Conservation (phyloP, 202 grass and related monocot species). For the Musa balbisiana region DNA sequence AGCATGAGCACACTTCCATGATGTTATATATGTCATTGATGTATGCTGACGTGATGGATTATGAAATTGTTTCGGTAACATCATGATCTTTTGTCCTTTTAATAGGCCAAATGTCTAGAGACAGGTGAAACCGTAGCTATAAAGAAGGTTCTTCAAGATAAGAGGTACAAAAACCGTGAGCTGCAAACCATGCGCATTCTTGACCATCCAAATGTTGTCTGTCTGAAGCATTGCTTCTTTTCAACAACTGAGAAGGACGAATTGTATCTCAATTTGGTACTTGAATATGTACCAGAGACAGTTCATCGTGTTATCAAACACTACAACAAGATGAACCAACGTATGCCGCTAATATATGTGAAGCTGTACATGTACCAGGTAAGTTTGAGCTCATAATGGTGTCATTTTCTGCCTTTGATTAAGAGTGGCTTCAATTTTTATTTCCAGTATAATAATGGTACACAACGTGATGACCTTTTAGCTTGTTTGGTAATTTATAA, state of each 20-base stretch:
- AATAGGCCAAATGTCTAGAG: constrained; percentile 52
- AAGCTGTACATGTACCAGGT: constrained; percentile 87
- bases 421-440: background rate
- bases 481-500: too few species aligned
- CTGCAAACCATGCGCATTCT: constrained; percentile 64
- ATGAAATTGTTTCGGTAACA: too few species aligned
- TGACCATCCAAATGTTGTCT: constrained; percentile 65
- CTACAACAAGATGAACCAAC: constrained; percentile 62
- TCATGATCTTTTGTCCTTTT: too few species aligned
- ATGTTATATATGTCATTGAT: too few species aligned
- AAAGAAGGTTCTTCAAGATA: constrained; percentile 78
- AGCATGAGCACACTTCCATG: too few species aligned
- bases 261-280: constrained; percentile 67
- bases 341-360: constrained; percentile 58
- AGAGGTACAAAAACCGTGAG: constrained; percentile 66
- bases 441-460: background rate
- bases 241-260: constrained; percentile 59
- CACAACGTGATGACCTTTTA: too few species aligned
- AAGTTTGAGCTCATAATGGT: constrained; percentile 6
- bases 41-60: too few species aligned
- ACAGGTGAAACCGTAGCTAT: constrained; percentile 58
- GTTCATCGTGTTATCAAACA: constrained; percentile 54
- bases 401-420: background rate
- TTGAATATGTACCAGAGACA: constrained; percentile 76
- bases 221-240: constrained; percentile 64